A percentile compares a stretch with the other conserved stretches of the same genome.
Evolutionary conservation across 805 yeast genomes (phyloP).

Genomic region (Ogataea zsoltii): DNA sequence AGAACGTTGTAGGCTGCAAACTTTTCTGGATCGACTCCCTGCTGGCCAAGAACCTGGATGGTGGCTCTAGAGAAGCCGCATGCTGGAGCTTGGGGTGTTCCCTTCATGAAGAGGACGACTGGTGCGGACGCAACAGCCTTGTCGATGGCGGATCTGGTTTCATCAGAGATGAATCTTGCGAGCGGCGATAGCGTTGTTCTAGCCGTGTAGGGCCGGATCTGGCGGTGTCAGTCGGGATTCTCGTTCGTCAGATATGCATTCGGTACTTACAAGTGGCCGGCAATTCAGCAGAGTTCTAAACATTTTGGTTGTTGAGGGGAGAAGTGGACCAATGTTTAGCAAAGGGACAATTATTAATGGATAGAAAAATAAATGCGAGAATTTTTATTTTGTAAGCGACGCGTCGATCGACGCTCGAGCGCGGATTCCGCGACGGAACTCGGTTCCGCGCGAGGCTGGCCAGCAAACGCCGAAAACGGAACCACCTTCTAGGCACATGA

Average conservation of each 20-base stretch:
- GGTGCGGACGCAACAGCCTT: slow-evolving; percentile 86
- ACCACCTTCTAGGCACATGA: no score
- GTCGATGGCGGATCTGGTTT: slow-evolving; percentile 81
- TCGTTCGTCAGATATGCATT: not conserved
- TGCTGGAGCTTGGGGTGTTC: slow-evolving; percentile 96
- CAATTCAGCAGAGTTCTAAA: slow-evolving; percentile 9
- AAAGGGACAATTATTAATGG: not conserved
- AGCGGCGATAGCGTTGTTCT: slow-evolving; percentile 1
- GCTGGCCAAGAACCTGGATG: slow-evolving; percentile 88
- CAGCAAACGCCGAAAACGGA: no score
- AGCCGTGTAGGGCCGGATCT: not conserved
- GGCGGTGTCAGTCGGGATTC: not conserved
- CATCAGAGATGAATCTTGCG: slow-evolving; percentile 59
- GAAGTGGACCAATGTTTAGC: not conserved
- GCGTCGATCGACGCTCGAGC: slow-evolving; percentile 6
- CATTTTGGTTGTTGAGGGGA: slow-evolving; percentile 5
- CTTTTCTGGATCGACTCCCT: slow-evolving; percentile 94
- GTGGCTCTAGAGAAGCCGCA: slow-evolving; percentile 98
- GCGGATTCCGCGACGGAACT: no score
- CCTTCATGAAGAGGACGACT: slow-evolving; percentile 97
- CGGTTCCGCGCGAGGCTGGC: no score
- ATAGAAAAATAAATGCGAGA: not conserved
- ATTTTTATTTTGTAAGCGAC: not conserved
- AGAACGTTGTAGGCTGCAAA: slow-evolving; percentile 97
- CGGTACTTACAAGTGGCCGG: slow-evolving; percentile 6